Conservation (phyloP, 192 early-diverging fungal species). For the Coemansia sp. region DNA sequence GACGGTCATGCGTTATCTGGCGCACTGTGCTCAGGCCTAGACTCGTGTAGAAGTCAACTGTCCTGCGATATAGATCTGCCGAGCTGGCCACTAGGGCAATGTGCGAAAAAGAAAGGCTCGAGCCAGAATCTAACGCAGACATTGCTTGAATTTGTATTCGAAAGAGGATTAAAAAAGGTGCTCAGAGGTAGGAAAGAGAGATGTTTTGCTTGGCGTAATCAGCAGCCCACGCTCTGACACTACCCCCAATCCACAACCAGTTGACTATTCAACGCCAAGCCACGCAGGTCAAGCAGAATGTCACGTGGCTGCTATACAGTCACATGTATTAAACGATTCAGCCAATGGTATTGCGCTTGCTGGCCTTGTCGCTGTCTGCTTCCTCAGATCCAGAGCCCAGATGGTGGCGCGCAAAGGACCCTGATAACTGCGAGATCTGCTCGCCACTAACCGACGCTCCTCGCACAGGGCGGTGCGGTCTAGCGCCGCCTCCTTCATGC, state of each 20-base stretch:
- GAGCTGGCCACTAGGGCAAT: conserved; percentile 35
- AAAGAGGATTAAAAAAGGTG: not conserved
- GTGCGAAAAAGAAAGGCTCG: conserved; percentile 43
- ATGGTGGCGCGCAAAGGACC: not conserved
- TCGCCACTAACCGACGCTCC: not conserved
- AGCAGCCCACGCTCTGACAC: no score
- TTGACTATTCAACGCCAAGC: no score
- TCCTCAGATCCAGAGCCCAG: not conserved
- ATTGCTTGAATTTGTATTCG: not conserved
- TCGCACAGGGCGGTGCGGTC: not conserved
- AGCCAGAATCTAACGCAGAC: not conserved
- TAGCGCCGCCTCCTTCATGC: not conserved
- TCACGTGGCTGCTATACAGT: no score
- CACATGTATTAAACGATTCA: not conserved
- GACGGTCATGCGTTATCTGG: conserved; percentile 20
- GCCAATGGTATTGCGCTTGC: conserved; percentile 32
- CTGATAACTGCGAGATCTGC: not conserved
- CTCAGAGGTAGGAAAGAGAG: not conserved
- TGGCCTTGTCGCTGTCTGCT: not conserved
- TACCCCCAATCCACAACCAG: no score
- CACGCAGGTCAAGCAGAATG: no score
- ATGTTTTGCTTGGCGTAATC: not conserved
- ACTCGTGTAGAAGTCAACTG: conserved; percentile 55
- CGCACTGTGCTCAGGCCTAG: conserved; percentile 60
- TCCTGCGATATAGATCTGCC: conserved; percentile 25